Evolutionary conservation across 805 yeast species (phyloP).

Genomic region (Candida verbasci): DNA sequence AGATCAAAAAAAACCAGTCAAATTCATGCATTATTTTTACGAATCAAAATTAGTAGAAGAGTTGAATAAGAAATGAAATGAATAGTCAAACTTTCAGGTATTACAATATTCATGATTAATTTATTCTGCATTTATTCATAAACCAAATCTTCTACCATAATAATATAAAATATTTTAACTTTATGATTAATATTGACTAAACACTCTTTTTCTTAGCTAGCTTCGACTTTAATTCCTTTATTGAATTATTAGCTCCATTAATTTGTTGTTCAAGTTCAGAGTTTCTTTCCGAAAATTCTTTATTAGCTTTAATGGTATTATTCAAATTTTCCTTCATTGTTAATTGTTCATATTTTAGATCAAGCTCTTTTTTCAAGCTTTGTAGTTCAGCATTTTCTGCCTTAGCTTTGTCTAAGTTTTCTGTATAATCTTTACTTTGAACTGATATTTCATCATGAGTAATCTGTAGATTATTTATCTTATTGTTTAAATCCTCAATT

Average conservation of each 20-base stretch:
- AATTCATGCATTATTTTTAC: constrained; percentile 66
- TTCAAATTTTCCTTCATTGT: constrained; percentile 35
- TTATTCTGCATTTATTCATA: no score
- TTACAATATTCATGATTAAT: no score
- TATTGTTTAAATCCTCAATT: constrained; percentile 22
- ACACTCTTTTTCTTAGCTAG: constrained; percentile 7
- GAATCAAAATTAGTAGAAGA: constrained; percentile 52
- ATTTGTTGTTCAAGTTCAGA: constrained; percentile 32
- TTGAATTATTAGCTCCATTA: constrained; percentile 16
- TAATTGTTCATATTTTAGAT: constrained; percentile 23
- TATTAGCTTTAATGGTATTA: constrained; percentile 37
- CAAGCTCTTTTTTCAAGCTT: constrained; percentile 12
- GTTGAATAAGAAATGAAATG: constrained; percentile 30
- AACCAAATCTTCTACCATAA: no score
- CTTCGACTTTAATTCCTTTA: constrained; percentile 25
- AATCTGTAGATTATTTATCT: constrained; percentile 24
- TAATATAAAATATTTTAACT: no score
- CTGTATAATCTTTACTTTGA: constrained; percentile 26
- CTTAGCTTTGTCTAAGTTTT: constrained; percentile 17
- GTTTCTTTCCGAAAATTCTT: constrained; percentile 32
- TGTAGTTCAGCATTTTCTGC: constrained; percentile 16
- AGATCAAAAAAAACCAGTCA: constrained; percentile 43
- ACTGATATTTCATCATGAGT: constrained; percentile 34
- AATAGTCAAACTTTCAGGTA: no score
- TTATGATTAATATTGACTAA: neutral